Percentiles rank a stretch among this genome's conserved stretches.
These are phyloP conservation scores for Coelastrella sp. DNA, from an alignment of 139 green algal genomes.

Conservation along the genomic window DNA sequence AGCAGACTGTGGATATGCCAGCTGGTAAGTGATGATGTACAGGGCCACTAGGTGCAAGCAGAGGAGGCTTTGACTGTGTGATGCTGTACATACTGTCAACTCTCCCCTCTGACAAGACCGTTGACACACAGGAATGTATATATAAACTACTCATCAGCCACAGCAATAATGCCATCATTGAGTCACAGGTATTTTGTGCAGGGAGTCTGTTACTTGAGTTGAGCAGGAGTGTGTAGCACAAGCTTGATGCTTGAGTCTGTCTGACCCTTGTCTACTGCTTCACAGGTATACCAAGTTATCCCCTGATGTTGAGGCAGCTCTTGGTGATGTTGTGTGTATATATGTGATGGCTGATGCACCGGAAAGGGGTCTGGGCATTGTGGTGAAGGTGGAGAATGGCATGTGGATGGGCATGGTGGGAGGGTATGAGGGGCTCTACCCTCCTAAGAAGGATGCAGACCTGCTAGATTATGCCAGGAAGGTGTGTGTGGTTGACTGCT, in stretches of 20 bases:
- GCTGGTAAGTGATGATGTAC: not conserved
- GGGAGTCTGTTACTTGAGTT: too few species aligned
- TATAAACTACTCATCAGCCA: too few species aligned
- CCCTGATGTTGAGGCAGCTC: not conserved
- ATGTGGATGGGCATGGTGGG: conserved; percentile 4
- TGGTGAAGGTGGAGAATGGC: not conserved
- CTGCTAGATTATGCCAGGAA: not conserved
- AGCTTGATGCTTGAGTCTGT: too few species aligned
- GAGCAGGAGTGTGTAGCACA: too few species aligned
- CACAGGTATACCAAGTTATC: conserved; percentile 9
- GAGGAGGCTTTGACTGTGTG: too few species aligned
- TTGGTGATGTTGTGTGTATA: not conserved
- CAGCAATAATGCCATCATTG: too few species aligned
- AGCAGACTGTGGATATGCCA: conserved; percentile 13
- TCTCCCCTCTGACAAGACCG: too few species aligned
- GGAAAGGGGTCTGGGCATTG: not conserved
- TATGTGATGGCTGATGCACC: conserved; percentile 12
- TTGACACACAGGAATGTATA: too few species aligned
- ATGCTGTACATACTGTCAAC: too few species aligned
- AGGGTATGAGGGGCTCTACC: not conserved
- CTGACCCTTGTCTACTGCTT: too few species aligned
- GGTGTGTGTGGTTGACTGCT: not conserved
- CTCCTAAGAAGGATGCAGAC: not conserved
- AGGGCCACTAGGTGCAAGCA: not conserved
- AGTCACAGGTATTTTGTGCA: too few species aligned